phyloP scores from a whole-genome alignment of 164 flowering plant genomes.

The Santalum album region DNA sequence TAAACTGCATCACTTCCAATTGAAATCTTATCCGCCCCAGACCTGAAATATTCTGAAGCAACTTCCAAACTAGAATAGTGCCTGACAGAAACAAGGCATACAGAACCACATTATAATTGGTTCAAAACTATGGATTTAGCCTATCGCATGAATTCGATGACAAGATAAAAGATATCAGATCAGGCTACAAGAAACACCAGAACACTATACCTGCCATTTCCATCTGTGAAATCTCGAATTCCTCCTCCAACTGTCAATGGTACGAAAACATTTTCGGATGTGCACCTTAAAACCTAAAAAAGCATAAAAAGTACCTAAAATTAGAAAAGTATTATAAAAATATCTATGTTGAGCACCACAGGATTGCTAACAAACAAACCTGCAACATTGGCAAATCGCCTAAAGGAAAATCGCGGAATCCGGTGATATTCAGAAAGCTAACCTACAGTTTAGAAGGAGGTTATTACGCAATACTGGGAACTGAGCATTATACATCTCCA shows the following conservation, averaged over 20 bases:
- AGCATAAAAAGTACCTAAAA: background rate
- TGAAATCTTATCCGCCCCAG: conserved; percentile 96
- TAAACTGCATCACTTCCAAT: conserved; percentile 98
- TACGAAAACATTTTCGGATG: conserved; percentile 95
- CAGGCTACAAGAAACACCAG: background rate
- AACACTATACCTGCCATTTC: conserved; percentile 66
- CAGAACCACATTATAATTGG: background rate
- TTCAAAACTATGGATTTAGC: background rate
- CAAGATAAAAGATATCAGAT: background rate
- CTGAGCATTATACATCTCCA: background rate
- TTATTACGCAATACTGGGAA: background rate
- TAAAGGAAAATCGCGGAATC: conserved; percentile 90
- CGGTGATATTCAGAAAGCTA: conserved; percentile 89
- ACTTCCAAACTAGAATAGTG: conserved; percentile 90
- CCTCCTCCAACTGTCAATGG: conserved; percentile 99
- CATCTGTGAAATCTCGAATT: conserved; percentile 94
- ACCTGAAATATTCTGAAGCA: conserved; percentile 95
- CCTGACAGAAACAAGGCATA: conserved; percentile 27
- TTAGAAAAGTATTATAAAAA: background rate
- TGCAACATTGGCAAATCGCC: conserved; percentile 97
- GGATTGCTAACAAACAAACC: conserved; percentile 37
- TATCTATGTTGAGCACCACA: background rate
- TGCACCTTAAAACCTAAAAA: conserved; percentile 57
- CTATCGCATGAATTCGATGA: background rate
- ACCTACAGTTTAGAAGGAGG: conserved; percentile 44